Percentiles rank a stretch among this genome's conserved stretches.
Evolutionary conservation across 768 basidiomycete species (phyloP).

Genomic region (Tricholoma furcatifolium): DNA sequence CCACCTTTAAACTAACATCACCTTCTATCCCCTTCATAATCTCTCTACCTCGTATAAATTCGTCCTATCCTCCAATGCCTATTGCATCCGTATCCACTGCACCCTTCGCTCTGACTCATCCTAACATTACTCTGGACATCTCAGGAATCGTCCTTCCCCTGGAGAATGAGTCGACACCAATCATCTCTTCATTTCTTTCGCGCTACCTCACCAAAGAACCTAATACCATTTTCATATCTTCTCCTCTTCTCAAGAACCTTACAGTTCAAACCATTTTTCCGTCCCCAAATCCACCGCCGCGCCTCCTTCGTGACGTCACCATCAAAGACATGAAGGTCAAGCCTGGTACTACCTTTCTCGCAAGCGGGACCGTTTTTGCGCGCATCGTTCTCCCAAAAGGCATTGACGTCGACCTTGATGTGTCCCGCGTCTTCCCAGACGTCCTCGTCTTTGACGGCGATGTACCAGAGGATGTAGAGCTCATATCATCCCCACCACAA

Average conservation of each 20-base stretch:
- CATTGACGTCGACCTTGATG: slow-evolving; percentile 62
- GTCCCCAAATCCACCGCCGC: slow-evolving; percentile 59
- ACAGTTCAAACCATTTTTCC: slow-evolving; percentile 58
- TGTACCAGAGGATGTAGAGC: slow-evolving; percentile 34
- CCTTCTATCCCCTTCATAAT: slow-evolving; percentile 65
- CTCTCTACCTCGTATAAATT: slow-evolving; percentile 39
- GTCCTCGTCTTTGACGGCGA: slow-evolving; percentile 78
- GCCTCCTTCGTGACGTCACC: slow-evolving; percentile 68
- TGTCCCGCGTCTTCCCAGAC: slow-evolving; percentile 69
- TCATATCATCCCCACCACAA: slow-evolving; percentile 29
- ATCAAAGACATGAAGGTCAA: slow-evolving; percentile 75
- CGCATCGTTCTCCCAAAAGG: slow-evolving; percentile 67
- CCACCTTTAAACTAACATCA: slow-evolving; percentile 44
- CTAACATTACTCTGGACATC: slow-evolving; percentile 62
- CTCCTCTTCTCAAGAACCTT: slow-evolving; percentile 52
- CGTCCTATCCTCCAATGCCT: slow-evolving; percentile 28
- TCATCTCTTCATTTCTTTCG: slow-evolving; percentile 62
- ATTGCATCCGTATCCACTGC: slow-evolving; percentile 54
- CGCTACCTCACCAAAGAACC: slow-evolving; percentile 58
- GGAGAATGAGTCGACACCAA: slow-evolving; percentile 30
- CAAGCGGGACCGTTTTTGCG: slow-evolving; percentile 69
- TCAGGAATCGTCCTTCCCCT: slow-evolving; percentile 59
- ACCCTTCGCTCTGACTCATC: slow-evolving; percentile 62
- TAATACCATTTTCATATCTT: slow-evolving; percentile 58
- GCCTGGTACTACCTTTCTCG: slow-evolving; percentile 51